Evolutionary conservation across 106 monocot species (phyloP).

Genomic region (Amphibolis antarctica): DNA sequence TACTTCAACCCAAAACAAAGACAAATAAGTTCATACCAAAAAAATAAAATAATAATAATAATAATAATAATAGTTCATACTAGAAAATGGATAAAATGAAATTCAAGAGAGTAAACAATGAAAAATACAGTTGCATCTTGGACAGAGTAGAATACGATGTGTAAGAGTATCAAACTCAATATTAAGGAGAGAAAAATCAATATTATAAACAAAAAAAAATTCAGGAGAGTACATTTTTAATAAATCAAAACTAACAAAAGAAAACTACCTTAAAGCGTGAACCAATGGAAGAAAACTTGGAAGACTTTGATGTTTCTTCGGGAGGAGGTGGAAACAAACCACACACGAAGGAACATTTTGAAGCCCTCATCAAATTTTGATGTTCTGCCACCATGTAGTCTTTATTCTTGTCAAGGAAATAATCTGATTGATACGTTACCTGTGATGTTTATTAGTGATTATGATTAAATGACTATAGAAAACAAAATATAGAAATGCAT

Average conservation of each 20-base stretch:
- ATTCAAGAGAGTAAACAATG: too few species aligned
- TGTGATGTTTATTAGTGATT: constrained; percentile 6
- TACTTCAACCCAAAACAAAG: too few species aligned
- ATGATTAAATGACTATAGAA: background rate
- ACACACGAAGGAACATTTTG: constrained; percentile 44
- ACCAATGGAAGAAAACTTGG: constrained; percentile 70
- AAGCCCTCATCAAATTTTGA: constrained; percentile 34
- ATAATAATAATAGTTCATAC: too few species aligned
- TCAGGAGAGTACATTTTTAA: too few species aligned
- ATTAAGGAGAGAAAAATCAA: too few species aligned
- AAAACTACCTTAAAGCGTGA: constrained; percentile 51
- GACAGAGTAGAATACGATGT: too few species aligned
- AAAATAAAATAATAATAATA: too few species aligned
- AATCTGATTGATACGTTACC: constrained; percentile 68
- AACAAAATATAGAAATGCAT: background rate
- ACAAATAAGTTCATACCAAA: too few species aligned
- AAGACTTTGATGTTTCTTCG: constrained; percentile 56
- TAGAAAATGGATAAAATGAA: too few species aligned
- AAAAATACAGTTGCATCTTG: too few species aligned
- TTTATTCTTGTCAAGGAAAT: constrained; percentile 60
- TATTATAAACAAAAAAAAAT: too few species aligned
- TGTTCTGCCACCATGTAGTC: constrained; percentile 72
- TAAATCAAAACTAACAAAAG: constrained; percentile 22
- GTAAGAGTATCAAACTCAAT: too few species aligned
- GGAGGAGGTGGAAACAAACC: constrained; percentile 30